Evolutionary conservation across 2,329 filamentous ascomycete species (phyloP).

Genomic region (Xylaria sp.): DNA sequence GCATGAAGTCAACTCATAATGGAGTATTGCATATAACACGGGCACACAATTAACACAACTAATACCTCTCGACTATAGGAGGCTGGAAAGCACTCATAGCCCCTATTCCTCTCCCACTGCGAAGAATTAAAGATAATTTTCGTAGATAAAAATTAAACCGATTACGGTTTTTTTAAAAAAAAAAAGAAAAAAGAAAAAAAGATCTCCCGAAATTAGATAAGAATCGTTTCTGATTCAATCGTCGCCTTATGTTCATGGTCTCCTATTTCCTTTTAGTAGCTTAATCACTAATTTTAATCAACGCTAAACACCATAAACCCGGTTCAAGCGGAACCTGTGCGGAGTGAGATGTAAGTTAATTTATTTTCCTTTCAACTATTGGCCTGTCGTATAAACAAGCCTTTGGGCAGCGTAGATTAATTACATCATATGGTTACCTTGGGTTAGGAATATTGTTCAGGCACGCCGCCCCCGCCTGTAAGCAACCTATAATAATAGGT

Average conservation of each 20-base stretch:
- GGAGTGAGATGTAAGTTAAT: not conserved
- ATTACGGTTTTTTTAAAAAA: too few species aligned
- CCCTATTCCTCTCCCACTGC: not conserved
- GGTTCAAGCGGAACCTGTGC: not conserved
- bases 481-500: not conserved
- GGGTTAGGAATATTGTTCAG: slow-evolving; percentile 1
- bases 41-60: not conserved
- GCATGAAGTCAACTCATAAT: not conserved
- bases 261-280: not conserved
- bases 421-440: slow-evolving; percentile 21
- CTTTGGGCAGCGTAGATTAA: slow-evolving; percentile 1
- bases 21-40: not conserved
- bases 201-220: too few species aligned
- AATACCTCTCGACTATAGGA: not conserved
- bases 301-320: not conserved
- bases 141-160: not conserved
- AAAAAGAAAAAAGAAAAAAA: too few species aligned
- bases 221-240: not conserved
- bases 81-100: not conserved
- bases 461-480: not conserved
- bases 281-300: not conserved
- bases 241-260: not conserved
- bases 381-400: slow-evolving; percentile 9
- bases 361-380: not conserved
- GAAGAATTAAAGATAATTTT: not conserved